Evolutionary conservation across 108 stramenopile species (phyloP), one percentile per base, ranked within the genome.

Genomic region (Nitzschia sp.): DNA sequence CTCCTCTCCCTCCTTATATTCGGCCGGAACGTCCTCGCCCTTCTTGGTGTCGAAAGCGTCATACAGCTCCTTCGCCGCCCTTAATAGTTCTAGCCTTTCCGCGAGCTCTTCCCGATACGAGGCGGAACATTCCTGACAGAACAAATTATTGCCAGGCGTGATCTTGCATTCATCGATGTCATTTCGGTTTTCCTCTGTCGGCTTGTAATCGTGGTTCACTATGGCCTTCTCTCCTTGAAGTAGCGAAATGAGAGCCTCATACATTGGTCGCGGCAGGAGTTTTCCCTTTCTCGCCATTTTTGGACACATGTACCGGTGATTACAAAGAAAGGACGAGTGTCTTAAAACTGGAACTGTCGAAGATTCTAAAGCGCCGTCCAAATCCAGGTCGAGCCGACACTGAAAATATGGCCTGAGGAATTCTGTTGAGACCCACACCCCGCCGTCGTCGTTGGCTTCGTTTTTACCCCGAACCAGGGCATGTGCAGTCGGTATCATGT

Each of bases 261-360:
- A 94, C 0, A 78, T 21, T 18, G 67, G 51, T 34, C 45, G 24
- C 48, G 86, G 75, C 1, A 94, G 63, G 18, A 91, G 54, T 72
- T 94, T 94, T 29, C 90, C 84, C 24, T 45, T 36, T 29, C 80
- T 61, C 29, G 84, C 85, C 24, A 54, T 64, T 34, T 46, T 45
- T 21, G 92, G 92, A 76, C 74, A 25, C 76, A 55, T 25, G 77
- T 84, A n/a, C 25, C 57, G 49, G 55, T 93, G 92, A 30, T 54
- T 26, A 59, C 92, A 93, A 11, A 90, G 62, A 36, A 81, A 65
- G 0, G 35, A 34, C 26, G 71, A 30, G 8, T 68, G 54, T 27
- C 58, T 56, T 2, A 88, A 38, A 23, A 87, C 25, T 3, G 79
- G 66, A 46, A 29, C 69, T 28, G 45, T 47, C n/a, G 49, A 51